Conservation (phyloP, 768 basidiomycete genomes). For the Tephrocybe sp. region DNA sequence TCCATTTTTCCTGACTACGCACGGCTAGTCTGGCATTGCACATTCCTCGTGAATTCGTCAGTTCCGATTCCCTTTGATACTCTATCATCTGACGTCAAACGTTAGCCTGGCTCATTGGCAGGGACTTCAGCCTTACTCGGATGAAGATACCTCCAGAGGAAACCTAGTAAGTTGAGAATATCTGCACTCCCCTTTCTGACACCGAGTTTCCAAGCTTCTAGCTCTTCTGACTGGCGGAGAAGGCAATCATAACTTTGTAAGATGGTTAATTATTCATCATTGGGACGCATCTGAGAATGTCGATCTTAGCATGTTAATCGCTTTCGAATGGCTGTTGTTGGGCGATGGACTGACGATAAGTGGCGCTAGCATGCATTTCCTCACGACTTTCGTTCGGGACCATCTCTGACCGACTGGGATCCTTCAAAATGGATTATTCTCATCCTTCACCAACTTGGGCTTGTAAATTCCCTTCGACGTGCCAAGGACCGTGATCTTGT, state of each 20-base stretch:
- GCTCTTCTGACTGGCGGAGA: constrained; percentile 74
- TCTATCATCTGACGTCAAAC: background rate
- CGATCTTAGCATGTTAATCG: constrained; percentile 42
- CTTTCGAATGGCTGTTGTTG: background rate
- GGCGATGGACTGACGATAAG: background rate
- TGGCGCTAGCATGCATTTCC: constrained; percentile 74
- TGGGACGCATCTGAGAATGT: background rate
- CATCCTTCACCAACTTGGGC: constrained; percentile 45
- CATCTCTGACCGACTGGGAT: constrained; percentile 65
- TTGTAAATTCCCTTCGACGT: constrained; percentile 48
- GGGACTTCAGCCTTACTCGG: constrained; percentile 77
- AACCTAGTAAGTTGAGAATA: constrained; percentile 51
- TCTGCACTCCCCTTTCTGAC: background rate
- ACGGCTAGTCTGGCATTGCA: constrained; percentile 65
- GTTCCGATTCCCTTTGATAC: constrained; percentile 19
- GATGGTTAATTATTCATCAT: constrained; percentile 20
- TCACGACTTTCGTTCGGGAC: constrained; percentile 74
- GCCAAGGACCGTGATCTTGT: constrained; percentile 49
- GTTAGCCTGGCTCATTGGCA: constrained; percentile 76
- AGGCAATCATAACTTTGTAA: constrained; percentile 76
- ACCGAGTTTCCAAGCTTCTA: constrained; percentile 44
- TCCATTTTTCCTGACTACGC: background rate
- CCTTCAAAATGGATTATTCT: constrained; percentile 80
- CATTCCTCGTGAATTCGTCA: constrained; percentile 71
- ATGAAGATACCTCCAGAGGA: constrained; percentile 76